A percentile compares a stretch with the other conserved stretches of the same genome.
Conservation (phyloP, 768 basidiomycete species). For the Collybia sordida region DNA sequence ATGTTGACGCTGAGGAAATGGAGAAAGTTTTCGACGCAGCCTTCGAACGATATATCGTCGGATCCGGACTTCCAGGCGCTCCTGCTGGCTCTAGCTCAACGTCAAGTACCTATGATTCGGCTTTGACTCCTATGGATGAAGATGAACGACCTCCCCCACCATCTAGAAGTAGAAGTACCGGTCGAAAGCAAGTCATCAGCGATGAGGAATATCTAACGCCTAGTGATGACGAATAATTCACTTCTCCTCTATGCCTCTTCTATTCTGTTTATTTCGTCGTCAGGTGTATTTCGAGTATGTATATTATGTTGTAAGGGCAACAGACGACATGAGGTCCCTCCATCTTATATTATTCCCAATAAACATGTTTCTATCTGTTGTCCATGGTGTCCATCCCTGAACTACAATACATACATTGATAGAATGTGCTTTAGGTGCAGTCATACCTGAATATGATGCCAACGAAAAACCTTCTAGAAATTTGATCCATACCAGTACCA, state of each 20-base stretch:
- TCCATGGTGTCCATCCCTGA: too few species aligned
- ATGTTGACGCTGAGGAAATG: conserved; percentile 92
- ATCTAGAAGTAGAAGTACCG: conserved; percentile 52
- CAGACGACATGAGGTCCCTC: too few species aligned
- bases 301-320: conserved; percentile 1
- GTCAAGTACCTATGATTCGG: conserved; percentile 59
- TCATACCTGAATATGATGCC: too few species aligned
- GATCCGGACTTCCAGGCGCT: conserved; percentile 76
- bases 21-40: conserved; percentile 81
- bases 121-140: conserved; percentile 80
- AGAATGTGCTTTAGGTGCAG: too few species aligned
- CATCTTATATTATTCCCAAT: too few species aligned
- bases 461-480: too few species aligned
- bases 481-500: too few species aligned
- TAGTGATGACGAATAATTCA: conserved; percentile 64
- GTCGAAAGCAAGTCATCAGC: conserved; percentile 73
- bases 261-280: conserved; percentile 2
- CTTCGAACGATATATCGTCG: conserved; percentile 62
- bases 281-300: conserved; percentile 6
- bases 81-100: conserved; percentile 41
- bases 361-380: too few species aligned
- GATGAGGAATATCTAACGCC: conserved; percentile 73
- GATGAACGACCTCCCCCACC: conserved; percentile 59
- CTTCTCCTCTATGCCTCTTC: neutral
- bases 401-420: too few species aligned